These are phyloP conservation scores for Russula earlei DNA, from an alignment of 768 basidiomycete genomes.

Conservation along the genomic window DNA sequence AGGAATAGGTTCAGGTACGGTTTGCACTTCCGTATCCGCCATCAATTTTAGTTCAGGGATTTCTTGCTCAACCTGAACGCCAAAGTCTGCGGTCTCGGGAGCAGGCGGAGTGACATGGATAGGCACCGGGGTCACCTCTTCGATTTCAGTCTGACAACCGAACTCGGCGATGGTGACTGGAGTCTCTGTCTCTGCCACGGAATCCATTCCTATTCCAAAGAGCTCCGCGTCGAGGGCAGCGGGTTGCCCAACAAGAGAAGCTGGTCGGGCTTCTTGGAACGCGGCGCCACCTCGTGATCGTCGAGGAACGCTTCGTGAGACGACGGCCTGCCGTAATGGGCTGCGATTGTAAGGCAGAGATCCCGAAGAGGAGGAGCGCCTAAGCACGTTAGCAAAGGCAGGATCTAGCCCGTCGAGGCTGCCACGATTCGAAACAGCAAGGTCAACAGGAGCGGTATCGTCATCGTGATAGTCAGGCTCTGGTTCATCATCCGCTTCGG, in stretches of 20 bases:
- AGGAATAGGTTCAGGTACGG: constrained; percentile 22
- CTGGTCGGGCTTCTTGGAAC: constrained; percentile 59
- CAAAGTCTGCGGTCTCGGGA: constrained; percentile 26
- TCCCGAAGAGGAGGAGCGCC: constrained; percentile 38
- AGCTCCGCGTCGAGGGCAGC: constrained; percentile 61
- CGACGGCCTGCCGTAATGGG: constrained; percentile 51
- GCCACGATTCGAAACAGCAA: constrained; percentile 46
- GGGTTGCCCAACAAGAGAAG: constrained; percentile 62
- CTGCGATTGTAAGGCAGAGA: constrained; percentile 40
- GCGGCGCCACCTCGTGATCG: constrained; percentile 57
- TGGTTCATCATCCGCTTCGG: constrained; percentile 26
- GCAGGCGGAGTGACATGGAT: constrained; percentile 25
- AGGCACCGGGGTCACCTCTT: constrained; percentile 27
- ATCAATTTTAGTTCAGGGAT: constrained; percentile 3
- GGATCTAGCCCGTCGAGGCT: constrained; percentile 87
- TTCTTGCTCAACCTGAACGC: constrained; percentile 27
- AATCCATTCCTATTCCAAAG: constrained; percentile 40
- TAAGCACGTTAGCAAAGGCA: constrained; percentile 68
- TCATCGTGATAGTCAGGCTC: constrained; percentile 24
- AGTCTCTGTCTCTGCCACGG: constrained; percentile 30
- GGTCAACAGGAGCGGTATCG: constrained; percentile 29
- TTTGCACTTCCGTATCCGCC: constrained; percentile 27
- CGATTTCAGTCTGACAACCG: constrained; percentile 56
- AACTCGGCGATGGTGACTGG: constrained; percentile 45
- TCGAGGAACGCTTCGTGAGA: constrained; percentile 42